These are phyloP conservation scores for Hanseniaspora singularis DNA, from an alignment of 805 yeast species.

Conservation along the genomic window DNA sequence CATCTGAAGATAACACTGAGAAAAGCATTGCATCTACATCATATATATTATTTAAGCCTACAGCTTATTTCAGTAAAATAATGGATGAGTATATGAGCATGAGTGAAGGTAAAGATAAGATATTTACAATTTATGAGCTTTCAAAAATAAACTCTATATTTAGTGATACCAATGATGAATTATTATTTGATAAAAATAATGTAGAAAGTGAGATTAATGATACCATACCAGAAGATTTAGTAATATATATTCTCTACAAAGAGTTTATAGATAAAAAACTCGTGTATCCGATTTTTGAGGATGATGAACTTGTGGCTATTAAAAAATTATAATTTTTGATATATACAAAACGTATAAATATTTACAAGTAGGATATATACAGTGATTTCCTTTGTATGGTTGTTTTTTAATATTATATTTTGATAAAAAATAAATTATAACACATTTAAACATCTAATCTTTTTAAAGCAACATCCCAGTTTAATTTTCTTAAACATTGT, in stretches of 20 bases:
- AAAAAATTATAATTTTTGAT: conserved; percentile 11
- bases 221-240: neutral
- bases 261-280: neutral
- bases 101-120: conserved; percentile 3
- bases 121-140: conserved; percentile 8
- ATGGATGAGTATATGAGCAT: neutral
- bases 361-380: too few relatives aligned
- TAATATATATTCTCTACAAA: neutral
- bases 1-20: too few relatives aligned
- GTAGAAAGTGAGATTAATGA: neutral
- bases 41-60: neutral
- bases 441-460: conserved; percentile 26
- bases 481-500: conserved; percentile 63
- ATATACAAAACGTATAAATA: too few relatives aligned
- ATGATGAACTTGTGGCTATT: conserved; percentile 7
- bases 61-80: neutral
- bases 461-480: conserved; percentile 65
- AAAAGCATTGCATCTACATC: neutral
- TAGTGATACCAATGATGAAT: neutral
- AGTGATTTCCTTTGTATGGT: neutral
- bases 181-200: neutral
- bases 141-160: neutral
- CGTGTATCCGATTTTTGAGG: conserved; percentile 7
- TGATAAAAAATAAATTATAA: too few relatives aligned
- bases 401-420: too few relatives aligned